Evolutionary conservation across 2,329 filamentous ascomycete genomes (phyloP).

Genomic region (Colletotrichum sp.): DNA sequence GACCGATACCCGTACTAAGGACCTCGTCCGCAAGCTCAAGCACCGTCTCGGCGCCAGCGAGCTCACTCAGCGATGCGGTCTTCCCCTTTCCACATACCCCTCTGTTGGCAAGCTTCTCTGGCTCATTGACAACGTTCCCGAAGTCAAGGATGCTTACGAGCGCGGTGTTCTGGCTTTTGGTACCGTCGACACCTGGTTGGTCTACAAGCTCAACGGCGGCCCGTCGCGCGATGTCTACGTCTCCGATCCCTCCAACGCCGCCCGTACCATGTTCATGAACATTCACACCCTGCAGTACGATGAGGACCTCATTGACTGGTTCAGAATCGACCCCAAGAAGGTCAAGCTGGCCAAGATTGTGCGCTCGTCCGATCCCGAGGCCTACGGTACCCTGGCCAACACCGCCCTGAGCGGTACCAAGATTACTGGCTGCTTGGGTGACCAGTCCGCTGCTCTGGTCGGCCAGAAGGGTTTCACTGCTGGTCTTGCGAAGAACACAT

Average conservation of each 20-base stretch:
- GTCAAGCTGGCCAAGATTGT: slow-evolving; percentile 79
- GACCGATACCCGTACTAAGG: slow-evolving; percentile 80
- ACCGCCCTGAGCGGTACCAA: slow-evolving; percentile 69
- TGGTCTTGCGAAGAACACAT: slow-evolving; percentile 83
- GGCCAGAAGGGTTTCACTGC: slow-evolving; percentile 80
- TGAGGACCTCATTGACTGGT: slow-evolving; percentile 74
- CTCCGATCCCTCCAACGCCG: slow-evolving; percentile 83
- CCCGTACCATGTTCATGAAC: slow-evolving; percentile 88
- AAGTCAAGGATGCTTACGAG: slow-evolving; percentile 74
- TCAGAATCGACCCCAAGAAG: slow-evolving; percentile 72
- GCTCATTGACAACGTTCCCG: slow-evolving; percentile 72
- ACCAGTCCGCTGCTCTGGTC: slow-evolving; percentile 82
- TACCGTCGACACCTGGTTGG: slow-evolving; percentile 81
- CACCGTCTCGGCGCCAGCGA: slow-evolving; percentile 68
- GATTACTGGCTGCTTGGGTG: slow-evolving; percentile 80
- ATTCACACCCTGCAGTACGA: slow-evolving; percentile 78
- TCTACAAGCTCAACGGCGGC: slow-evolving; percentile 80
- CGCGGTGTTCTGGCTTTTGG: slow-evolving; percentile 76
- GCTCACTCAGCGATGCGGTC: slow-evolving; percentile 71
- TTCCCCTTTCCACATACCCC: slow-evolving; percentile 83
- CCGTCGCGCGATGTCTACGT: slow-evolving; percentile 69
- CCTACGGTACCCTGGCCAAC: slow-evolving; percentile 68
- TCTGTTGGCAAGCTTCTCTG: slow-evolving; percentile 80
- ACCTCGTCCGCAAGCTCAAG: slow-evolving; percentile 76
- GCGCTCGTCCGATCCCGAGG: slow-evolving; percentile 71